Base-by-base conservation (phyloP, 2,329 filamentous ascomycete genomes). In the Aaosphaeria arxii region DNA sequence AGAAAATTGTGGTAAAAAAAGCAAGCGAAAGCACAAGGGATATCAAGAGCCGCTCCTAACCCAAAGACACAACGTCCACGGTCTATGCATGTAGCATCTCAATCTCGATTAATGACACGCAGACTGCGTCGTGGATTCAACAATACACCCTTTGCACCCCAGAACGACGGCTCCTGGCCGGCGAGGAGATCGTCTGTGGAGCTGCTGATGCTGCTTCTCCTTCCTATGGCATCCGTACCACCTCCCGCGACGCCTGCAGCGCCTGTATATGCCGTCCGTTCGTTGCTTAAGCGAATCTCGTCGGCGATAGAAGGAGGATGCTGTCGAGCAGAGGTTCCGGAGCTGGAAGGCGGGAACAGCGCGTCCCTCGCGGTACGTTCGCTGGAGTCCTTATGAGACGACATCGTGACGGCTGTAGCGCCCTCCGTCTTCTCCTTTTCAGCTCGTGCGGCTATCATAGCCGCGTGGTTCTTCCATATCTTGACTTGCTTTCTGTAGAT, bases 401-500 rank as follows among this genome's bases (percentile, higher is more conserved):
- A 58, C 4, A 59, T 55, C 17, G 41, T 30, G 24, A 59, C 53
- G 4, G 66, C 63, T 42, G 51, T 49, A 30, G 55, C 54, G 28
- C 39, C 33, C 4, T 44, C 44, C 45, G 66, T 49, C 42, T 69
- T 70, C 41, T 72, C 69, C 40, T 72, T 75, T 17, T 72, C 70
- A n/a, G 71, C 73, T 13, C 73, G 71, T 17, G 72, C 66, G 4
- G 79, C 76, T 1, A 80, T 74, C 59, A 86, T 80, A 1, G 83
- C 82, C 31, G 88, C 79, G 62, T 90, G 87, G 32, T 79, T 75
- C 68, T 86, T 85, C 75, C 89, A 91, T 7, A 87, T 79, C 30
- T 74, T 69, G 11, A 90, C 79, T 65, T 88, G 86, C 43, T 84
- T 84, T 30, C 86, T 79, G 73, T 90, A 90, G 6, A 91, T 73